phyloP scores from a whole-genome alignment of 75 land plant species.

The Pseudotsuga menziesii region DNA sequence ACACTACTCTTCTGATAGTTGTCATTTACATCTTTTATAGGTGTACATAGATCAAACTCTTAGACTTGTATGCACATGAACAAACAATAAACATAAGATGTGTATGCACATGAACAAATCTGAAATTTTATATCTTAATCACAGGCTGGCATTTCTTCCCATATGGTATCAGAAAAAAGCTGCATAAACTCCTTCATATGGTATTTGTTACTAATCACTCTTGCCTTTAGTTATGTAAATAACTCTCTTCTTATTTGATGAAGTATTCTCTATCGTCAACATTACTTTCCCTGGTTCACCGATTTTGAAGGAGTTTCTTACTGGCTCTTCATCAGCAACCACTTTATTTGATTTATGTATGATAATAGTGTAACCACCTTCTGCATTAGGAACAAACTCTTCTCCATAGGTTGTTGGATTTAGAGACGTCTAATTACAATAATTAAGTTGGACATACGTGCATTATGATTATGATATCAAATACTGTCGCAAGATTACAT shows the following conservation, averaged over 20 bases:
- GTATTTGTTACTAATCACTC: conserved; percentile 5
- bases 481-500: too few species aligned
- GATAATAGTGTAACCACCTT: conserved; percentile 50
- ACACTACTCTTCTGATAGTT: neutral
- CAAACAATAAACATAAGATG: conserved; percentile 8
- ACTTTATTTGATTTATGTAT: conserved; percentile 59
- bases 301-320: conserved; percentile 39
- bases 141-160: conserved; percentile 9
- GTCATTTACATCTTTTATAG: conserved; percentile 5
- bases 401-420: conserved; percentile 66
- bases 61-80: neutral
- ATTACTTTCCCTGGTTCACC: conserved; percentile 53
- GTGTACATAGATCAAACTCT: neutral
- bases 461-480: too few species aligned
- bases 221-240: conserved; percentile 43
- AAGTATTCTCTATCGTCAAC: conserved; percentile 51
- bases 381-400: conserved; percentile 61
- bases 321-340: conserved; percentile 36
- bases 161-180: conserved; percentile 7
- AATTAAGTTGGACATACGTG: too few species aligned
- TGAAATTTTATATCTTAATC: neutral
- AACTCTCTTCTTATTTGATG: conserved; percentile 55
- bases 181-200: conserved; percentile 5
- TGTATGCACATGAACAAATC: conserved; percentile 10
- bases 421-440: too few species aligned